phyloP scores from a whole-genome alignment of 805 yeast genomes.

The Wickerhamomyces tratensis region DNA sequence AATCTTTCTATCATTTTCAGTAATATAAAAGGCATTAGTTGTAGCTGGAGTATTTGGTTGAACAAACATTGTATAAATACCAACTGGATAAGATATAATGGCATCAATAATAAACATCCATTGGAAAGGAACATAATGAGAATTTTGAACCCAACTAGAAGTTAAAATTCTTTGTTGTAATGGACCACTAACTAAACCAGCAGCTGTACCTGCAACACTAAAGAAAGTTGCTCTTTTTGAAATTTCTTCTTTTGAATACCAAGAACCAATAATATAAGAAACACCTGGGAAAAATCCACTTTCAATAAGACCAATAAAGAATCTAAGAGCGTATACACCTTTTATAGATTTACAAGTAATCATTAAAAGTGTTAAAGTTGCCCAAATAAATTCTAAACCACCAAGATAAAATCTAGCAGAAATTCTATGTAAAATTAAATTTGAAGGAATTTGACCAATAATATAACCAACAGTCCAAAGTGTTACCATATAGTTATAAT shows the following conservation, averaged over 20 bases:
- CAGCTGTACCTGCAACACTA: constrained; percentile 21
- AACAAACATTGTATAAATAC: constrained; percentile 27
- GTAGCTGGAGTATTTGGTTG: constrained; percentile 34
- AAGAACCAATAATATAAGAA: constrained; percentile 27
- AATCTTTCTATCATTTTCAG: constrained; percentile 28
- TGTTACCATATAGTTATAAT: constrained; percentile 32
- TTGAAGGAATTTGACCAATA: constrained; percentile 36
- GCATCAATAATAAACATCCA: constrained; percentile 35
- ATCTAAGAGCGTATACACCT: constrained; percentile 20
- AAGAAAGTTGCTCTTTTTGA: constrained; percentile 21
- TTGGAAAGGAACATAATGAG: constrained; percentile 21
- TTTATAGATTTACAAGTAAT: constrained; percentile 12
- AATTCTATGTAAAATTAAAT: constrained; percentile 25
- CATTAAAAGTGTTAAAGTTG: constrained; percentile 24
- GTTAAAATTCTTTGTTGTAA: constrained; percentile 21
- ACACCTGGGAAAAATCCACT: constrained; percentile 36
- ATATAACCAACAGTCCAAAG: constrained; percentile 39
- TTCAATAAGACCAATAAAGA: constrained; percentile 30
- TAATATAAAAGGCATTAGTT: constrained; percentile 27
- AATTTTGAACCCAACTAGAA: constrained; percentile 1
- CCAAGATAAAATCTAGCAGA: constrained; percentile 33
- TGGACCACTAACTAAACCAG: constrained; percentile 24
- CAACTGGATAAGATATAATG: constrained; percentile 28
- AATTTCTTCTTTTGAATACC: constrained; percentile 20
- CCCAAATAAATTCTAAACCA: constrained; percentile 31